Evolutionary conservation across 2,329 filamentous ascomycete genomes (phyloP), one percentile per base, ranked within the genome.

Genomic region (Curvularia sp.): DNA sequence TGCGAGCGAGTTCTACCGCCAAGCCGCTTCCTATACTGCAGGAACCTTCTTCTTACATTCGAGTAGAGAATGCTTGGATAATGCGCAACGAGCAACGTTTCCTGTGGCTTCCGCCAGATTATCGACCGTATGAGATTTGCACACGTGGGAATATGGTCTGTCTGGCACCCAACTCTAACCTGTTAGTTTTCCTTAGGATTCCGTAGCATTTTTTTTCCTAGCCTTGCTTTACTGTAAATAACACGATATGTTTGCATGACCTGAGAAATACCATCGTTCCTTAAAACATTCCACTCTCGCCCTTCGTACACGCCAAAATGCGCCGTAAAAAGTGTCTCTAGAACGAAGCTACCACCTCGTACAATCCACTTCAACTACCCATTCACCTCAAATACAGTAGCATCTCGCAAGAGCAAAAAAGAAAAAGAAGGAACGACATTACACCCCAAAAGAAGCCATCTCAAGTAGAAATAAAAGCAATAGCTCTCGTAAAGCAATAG

Each of bases 71-170:
- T 30, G 49, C 56, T 41, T 63, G 58, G 55, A 51, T 67, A 43
- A 48, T 47, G 15, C 53, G 35, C 39, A 52, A 61, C 30, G 38
- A 55, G 46, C 51, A 62, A 43, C 52, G 51, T 12, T 49, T 58
- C 15, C 33, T 64, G 39, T 65, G 57, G 62, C 57, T 66, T 53
- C 62, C 55, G 20, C 39, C 49, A 43, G 53, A 58, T 38, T 61
- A 58, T 63, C 59, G 49, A 54, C 10, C 54, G 33, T 30, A 1
- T 2, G 51, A 8, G 26, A 53, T 43, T 18, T 39, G 47, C 52
- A 55, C 60, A 44, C 28, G 39, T 38, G 42, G 56, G 18, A 18
- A 62, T 22, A 26, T 54, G 41, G 54, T 50, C 38, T 62, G 53
- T 53, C 47, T 64, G 48, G 62, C 51, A 15, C 49, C 50, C 51